Evolutionary conservation across 805 yeast genomes (phyloP).

Genomic region (Diddensiella santjacobensis): DNA sequence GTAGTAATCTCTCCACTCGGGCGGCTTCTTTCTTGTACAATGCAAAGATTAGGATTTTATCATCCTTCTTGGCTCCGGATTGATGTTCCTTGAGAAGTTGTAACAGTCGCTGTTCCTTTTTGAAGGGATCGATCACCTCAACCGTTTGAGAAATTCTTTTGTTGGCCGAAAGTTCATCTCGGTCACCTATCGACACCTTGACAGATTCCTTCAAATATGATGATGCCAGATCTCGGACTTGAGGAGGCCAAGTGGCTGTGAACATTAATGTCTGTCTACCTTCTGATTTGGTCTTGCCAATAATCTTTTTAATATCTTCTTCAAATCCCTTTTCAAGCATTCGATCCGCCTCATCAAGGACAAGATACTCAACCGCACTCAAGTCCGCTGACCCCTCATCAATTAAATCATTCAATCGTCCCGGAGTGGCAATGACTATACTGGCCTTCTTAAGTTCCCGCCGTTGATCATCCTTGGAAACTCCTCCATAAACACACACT

Average conservation of each 20-base stretch:
- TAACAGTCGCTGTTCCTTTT: conserved; percentile 73
- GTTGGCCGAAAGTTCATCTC: conserved; percentile 92
- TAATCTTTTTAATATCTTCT: conserved; percentile 85
- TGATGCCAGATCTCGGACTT: conserved; percentile 87
- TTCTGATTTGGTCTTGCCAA: conserved; percentile 50
- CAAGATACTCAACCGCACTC: conserved; percentile 66
- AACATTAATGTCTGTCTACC: conserved; percentile 93
- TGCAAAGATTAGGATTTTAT: conserved; percentile 87
- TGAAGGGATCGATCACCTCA: conserved; percentile 80
- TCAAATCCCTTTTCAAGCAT: conserved; percentile 98
- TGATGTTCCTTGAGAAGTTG: conserved; percentile 73
- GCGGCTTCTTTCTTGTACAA: conserved; percentile 95
- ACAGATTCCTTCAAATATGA: conserved; percentile 83
- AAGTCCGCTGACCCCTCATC: conserved; percentile 82
- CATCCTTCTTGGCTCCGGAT: conserved; percentile 57
- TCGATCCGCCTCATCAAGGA: conserved; percentile 97
- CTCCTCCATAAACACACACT: conserved; percentile 95
- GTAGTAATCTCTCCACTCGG: conserved; percentile 74
- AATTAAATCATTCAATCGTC: conserved; percentile 84
- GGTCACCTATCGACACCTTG: conserved; percentile 87
- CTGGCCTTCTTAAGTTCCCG: conserved; percentile 53
- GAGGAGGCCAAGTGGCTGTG: conserved; percentile 99
- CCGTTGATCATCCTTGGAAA: conserved; percentile 90
- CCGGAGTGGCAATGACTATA: conserved; percentile 96
- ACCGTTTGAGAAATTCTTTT: conserved; percentile 90